Percentiles rank a stretch among this genome's conserved stretches.
phyloP scores from a whole-genome alignment of 257 asterid genomes.

The Solanum stenotomum region DNA sequence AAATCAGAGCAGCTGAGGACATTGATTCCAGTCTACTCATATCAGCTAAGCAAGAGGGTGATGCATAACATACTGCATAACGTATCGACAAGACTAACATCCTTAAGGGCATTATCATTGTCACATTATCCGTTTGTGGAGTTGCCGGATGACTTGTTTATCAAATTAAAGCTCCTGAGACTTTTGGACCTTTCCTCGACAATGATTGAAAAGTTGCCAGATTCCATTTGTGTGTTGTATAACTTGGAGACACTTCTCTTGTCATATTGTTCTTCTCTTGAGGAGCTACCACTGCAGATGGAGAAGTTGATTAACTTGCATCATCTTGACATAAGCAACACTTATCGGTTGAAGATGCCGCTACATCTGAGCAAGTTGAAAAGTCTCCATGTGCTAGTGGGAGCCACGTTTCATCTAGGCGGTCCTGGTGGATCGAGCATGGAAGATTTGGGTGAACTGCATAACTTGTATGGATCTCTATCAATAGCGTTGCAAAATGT shows the following conservation, averaged over 20 bases:
- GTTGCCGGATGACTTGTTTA: not conserved
- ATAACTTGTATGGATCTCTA: not conserved
- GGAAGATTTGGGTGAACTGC: not conserved
- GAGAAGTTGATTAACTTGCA: not conserved
- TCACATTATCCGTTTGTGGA: not conserved
- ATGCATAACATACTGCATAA: not conserved
- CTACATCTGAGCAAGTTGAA: not conserved
- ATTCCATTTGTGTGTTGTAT: not conserved
- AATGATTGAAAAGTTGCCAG: not conserved
- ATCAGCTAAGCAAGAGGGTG: not conserved
- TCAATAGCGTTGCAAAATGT: not conserved
- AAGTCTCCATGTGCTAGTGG: not conserved
- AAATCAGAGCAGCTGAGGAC: not conserved
- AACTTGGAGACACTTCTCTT: conserved; percentile 1
- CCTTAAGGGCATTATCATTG: not conserved
- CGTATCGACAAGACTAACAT: not conserved
- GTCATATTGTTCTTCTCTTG: not conserved
- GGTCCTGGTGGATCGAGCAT: not conserved
- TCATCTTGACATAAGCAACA: not conserved
- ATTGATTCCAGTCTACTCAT: not conserved
- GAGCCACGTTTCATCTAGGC: not conserved
- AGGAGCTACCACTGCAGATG: not conserved
- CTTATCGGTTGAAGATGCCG: not conserved
- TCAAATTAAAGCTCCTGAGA: not conserved
- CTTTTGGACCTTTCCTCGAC: not conserved